A percentile compares a stretch with the other conserved stretches of the same genome.
phyloP scores from a whole-genome alignment of 2,329 filamentous ascomycete genomes.

The Colletotrichum paranaense region DNA sequence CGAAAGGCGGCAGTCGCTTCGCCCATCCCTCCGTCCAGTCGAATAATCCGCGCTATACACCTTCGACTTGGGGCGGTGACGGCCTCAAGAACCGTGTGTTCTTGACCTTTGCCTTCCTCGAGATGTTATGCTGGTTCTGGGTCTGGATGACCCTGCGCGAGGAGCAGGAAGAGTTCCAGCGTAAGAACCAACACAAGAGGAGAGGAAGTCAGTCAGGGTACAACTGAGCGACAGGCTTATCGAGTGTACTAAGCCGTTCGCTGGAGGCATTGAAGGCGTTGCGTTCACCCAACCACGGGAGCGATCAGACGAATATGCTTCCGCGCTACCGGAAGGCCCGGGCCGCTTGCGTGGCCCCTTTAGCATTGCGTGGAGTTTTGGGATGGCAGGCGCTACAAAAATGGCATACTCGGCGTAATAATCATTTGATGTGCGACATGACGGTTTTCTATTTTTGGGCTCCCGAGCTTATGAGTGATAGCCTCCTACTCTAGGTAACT shows the following conservation, averaged over 20 bases:
- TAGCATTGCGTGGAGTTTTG: not conserved
- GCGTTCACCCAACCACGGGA: not conserved
- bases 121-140: constrained; percentile 91
- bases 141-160: constrained; percentile 77
- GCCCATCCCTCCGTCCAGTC: constrained; percentile 48
- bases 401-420: constrained; percentile 13
- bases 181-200: constrained; percentile 50
- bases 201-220: constrained; percentile 20
- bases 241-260: not conserved
- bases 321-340: not conserved
- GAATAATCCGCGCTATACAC: constrained; percentile 49
- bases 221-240: not conserved
- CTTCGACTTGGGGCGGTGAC: constrained; percentile 66
- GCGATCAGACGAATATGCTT: not conserved
- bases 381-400: not conserved
- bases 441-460: constrained; percentile 22
- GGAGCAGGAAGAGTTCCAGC: constrained; percentile 61
- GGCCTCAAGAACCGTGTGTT: constrained; percentile 85
- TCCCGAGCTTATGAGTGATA: not conserved
- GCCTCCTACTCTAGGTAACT: not conserved
- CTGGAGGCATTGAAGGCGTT: not conserved
- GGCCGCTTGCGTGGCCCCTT: not conserved
- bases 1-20: constrained; percentile 44
- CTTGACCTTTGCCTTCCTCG: constrained; percentile 86
- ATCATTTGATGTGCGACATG: not conserved